Base-by-base conservation (phyloP, 2,329 filamentous ascomycete species). In the Scortechinia acanthostroma region DNA sequence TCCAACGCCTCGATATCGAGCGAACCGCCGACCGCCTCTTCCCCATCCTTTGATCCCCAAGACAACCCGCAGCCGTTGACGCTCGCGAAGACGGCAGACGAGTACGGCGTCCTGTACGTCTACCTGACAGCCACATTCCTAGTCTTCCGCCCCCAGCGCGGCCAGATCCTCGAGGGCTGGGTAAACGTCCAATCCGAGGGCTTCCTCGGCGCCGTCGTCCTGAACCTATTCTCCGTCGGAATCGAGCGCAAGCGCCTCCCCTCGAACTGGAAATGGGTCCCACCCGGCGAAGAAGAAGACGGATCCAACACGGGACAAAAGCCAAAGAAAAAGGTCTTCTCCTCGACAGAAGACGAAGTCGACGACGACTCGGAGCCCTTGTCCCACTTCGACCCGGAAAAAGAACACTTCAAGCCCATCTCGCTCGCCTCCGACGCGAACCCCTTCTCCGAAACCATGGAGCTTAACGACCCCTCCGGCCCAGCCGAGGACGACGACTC, bases 1-100 rank as follows among this genome's bases (percentile, higher is more conserved):
- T 67, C 60, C 37, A 61, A 70, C 50, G 57, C 61, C 17, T 66
- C 63, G 4, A 66, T 68, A 42, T 65, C 64, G 16, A 62, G 58
- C 47, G 55, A 45, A 23, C 57, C 64, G 46, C 64, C 51, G 63
- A 68, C 52, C 58, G 67, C 1, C 53, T 62, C 42, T 47, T 71
- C 2, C 66, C 62, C 15, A 65, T 46, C 51, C 44, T 45, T 50
- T 35, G 48, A 53, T 21, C 50, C 52, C 43, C 53, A 60, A 20
- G 51, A 50, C 14, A 60, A 61, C 44, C 57, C 62, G 3, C 57
- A 63, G 52, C 59, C 59, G n/a, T 53, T 65, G 28, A 65, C 65
- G 1, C 57, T 68, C 25, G 63, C 66, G n/a, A 55, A 54, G 25
- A 61, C 65, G 2, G 62, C 35, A 17, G 17, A 40, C 35, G 35